Conservation (phyloP, 768 basidiomycete genomes). For the Saitozyma sp. region DNA sequence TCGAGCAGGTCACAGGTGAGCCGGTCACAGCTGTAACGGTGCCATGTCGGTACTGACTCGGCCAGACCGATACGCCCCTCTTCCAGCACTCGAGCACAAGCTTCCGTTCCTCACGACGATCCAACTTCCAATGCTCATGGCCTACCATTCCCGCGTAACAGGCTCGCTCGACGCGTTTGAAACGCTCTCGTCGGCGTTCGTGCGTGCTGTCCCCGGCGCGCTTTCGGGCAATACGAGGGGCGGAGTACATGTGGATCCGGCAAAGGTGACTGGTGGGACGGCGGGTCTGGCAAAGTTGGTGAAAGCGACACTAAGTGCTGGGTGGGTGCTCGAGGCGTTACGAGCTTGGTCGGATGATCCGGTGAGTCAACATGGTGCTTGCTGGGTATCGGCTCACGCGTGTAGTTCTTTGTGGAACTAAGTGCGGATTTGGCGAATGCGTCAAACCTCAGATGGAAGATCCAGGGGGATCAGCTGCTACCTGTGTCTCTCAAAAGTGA, state of each 20-base stretch:
- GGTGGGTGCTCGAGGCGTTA: slow-evolving; percentile 69
- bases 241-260: slow-evolving; percentile 59
- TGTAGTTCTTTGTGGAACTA: slow-evolving; percentile 86
- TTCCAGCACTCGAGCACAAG: slow-evolving; percentile 74
- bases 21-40: neutral
- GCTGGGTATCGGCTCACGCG: neutral
- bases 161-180: slow-evolving; percentile 93
- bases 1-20: slow-evolving; percentile 88
- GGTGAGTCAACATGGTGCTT: slow-evolving; percentile 57
- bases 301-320: slow-evolving; percentile 80
- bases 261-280: slow-evolving; percentile 73
- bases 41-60: neutral
- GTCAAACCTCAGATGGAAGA: slow-evolving; percentile 14
- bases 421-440: slow-evolving; percentile 56
- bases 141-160: slow-evolving; percentile 73
- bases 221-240: slow-evolving; percentile 62
- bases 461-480: slow-evolving; percentile 24
- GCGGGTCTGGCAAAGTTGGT: slow-evolving; percentile 79
- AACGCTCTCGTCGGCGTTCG: slow-evolving; percentile 78
- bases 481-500: slow-evolving; percentile 7
- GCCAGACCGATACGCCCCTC: slow-evolving; percentile 83
- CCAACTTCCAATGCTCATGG: slow-evolving; percentile 78
- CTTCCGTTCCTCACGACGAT: slow-evolving; percentile 79
- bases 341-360: slow-evolving; percentile 84
- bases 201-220: slow-evolving; percentile 89